Conservation (phyloP, 2,329 filamentous ascomycete species). For the Elsinoe arachidis region DNA sequence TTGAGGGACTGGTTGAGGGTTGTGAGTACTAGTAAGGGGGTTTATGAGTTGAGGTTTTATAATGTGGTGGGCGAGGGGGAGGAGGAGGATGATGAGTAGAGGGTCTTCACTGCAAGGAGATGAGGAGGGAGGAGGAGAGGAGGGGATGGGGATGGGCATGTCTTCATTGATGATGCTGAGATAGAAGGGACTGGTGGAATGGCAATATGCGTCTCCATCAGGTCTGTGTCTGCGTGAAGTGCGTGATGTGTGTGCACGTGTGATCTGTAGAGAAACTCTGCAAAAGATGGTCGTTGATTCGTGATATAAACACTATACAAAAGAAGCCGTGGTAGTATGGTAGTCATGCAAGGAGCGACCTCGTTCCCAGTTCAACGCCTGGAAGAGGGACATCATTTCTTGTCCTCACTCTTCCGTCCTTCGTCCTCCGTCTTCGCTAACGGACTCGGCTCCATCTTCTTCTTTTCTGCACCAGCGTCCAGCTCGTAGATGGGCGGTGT, state of each 20-base stretch:
- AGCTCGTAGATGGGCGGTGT: slow-evolving; percentile 23
- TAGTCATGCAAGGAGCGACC: background rate
- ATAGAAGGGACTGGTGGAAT: slow-evolving; percentile 5
- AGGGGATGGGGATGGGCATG: background rate
- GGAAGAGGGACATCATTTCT: slow-evolving; percentile 9
- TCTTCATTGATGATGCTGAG: slow-evolving; percentile 11
- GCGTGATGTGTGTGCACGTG: background rate
- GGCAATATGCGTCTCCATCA: slow-evolving; percentile 10
- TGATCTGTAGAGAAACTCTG: no score
- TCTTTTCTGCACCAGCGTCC: background rate
- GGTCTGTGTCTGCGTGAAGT: background rate
- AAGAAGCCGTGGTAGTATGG: background rate
- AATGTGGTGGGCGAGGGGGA: slow-evolving; percentile 98
- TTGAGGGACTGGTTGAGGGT: slow-evolving; percentile 99
- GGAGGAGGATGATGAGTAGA: slow-evolving; percentile 98
- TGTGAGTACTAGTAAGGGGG: slow-evolving; percentile 93
- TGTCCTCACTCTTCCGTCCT: slow-evolving; percentile 13
- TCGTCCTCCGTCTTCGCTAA: slow-evolving; percentile 19
- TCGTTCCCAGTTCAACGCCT: background rate
- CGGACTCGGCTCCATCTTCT: slow-evolving; percentile 21
- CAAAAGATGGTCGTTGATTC: background rate
- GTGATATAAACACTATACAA: slow-evolving; percentile 1
- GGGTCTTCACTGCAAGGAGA: no score
- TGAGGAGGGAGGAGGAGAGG: background rate
- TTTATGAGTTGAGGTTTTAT: slow-evolving; percentile 99